Evolutionary conservation across 139 green algal species (phyloP).

Genomic region (Zygnema circumcarinatum): DNA sequence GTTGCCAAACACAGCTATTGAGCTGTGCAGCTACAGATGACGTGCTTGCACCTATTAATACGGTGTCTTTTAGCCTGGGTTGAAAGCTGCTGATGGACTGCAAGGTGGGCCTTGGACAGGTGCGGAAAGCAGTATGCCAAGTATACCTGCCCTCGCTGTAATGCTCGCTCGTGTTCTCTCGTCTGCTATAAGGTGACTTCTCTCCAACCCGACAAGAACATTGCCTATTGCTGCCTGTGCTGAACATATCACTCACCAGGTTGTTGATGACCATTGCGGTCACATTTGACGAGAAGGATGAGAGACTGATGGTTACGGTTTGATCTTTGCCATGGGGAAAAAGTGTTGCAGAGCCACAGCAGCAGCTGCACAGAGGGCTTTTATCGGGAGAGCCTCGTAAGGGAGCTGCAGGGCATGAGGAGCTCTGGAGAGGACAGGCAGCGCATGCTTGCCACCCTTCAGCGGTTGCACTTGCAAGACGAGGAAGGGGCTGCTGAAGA

Average conservation of each 20-base stretch:
- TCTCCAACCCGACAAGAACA: not conserved
- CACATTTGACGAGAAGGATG: too few species aligned
- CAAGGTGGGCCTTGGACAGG: conserved; percentile 62
- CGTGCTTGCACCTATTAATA: too few species aligned
- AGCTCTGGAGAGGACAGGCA: not conserved
- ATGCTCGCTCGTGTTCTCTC: conserved; percentile 78
- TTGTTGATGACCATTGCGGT: too few species aligned
- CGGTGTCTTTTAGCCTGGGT: too few species aligned
- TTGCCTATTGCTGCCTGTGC: too few species aligned
- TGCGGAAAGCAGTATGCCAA: conserved; percentile 66
- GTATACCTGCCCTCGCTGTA: conserved; percentile 83
- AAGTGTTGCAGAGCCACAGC: conserved; percentile 13
- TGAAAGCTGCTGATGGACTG: too few species aligned
- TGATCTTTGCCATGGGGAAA: not conserved
- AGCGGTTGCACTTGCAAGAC: not conserved
- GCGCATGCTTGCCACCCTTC: not conserved
- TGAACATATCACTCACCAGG: too few species aligned
- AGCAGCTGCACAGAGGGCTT: conserved; percentile 7
- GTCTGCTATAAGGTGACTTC: conserved; percentile 72
- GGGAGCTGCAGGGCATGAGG: not conserved
- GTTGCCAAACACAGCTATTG: too few species aligned
- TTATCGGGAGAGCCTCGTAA: not conserved
- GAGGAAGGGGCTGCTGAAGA: not conserved
- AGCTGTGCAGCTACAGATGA: too few species aligned
- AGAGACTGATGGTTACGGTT: too few species aligned